Evolutionary conservation across 2,329 filamentous ascomycete genomes (phyloP), one percentile per base, ranked within the genome.

Genomic region (Didymella pinodella): DNA sequence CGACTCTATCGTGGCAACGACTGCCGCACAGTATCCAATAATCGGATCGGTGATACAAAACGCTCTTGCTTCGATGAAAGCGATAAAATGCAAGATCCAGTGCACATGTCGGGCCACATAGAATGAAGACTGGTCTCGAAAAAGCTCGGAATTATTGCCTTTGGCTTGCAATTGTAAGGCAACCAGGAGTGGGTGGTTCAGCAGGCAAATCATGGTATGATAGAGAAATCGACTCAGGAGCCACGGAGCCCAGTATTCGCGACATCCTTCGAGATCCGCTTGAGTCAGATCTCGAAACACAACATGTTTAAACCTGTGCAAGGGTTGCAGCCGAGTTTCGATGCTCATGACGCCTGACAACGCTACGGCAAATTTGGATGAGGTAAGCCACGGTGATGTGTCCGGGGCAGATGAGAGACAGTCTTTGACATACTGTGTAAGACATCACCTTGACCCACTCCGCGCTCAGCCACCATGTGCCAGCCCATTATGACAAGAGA

Each of bases 181-280:
- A 2, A 54, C n/a, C 22, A 54, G 20, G 7, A 54, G 43, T 11
- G 51, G 51, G 12, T 54, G 51, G n/a, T 54, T 54, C 11, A 54
- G 51, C 43, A 54, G 34, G 25, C 51, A 54, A n/a, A 54, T 44
- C 51, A 54, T 54, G 16, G 51, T 54, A 32, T 54, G 51, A n/a
- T 54, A 54, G 11, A 54, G 44, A 20, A 54, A 54, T 4, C 43
- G 43, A 26, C 43, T 47, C 10, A 54, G 51, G 10, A 54, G 51
- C 51, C 43, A 54, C 7, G 51, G 51, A 7, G 51, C 51, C 51
- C 51, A 54, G 26, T 54, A 54, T 20, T 48, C 22, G 32, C 51
- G 51, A 20, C 51, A 40, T 14, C 16, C 26, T 31, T 54, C 29
- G 4, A 54, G 51, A 38, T 53, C 41, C 6, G 46, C 40, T 16